Conservation (phyloP, 371 early-diverging fungal species). For the Mortierella sp. region DNA sequence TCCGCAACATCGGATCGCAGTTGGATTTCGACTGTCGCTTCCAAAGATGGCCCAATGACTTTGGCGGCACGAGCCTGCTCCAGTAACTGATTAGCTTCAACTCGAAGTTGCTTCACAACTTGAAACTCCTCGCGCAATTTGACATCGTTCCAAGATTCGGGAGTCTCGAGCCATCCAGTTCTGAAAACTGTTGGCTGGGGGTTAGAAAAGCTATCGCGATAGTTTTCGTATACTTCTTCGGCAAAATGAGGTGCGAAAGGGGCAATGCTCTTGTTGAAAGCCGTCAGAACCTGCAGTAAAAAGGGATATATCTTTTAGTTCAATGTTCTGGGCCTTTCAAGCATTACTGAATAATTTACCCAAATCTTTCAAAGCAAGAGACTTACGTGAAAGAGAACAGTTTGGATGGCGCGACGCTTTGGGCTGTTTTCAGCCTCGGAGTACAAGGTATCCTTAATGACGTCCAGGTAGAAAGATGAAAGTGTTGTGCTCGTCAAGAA, state of each 20-base stretch:
- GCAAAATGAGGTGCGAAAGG: slow-evolving; percentile 82
- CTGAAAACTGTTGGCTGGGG: slow-evolving; percentile 75
- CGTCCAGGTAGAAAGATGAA: slow-evolving; percentile 88
- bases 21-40: slow-evolving; percentile 63
- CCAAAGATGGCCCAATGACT: slow-evolving; percentile 70
- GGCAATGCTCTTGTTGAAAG: slow-evolving; percentile 73
- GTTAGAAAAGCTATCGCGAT: slow-evolving; percentile 56
- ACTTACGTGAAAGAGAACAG: slow-evolving; percentile 76
- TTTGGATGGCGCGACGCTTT: slow-evolving; percentile 74
- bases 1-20: slow-evolving; percentile 22
- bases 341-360: too few relatives aligned
- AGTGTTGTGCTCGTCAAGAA: slow-evolving; percentile 76
- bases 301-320: neutral
- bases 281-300: slow-evolving; percentile 62
- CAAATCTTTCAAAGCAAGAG: neutral
- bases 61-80: slow-evolving; percentile 78
- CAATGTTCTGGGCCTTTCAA: too few relatives aligned
- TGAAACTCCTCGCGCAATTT: slow-evolving; percentile 69
- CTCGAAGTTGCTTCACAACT: slow-evolving; percentile 67
- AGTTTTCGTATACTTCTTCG: slow-evolving; percentile 84
- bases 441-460: slow-evolving; percentile 87
- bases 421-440: slow-evolving; percentile 61
- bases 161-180: slow-evolving; percentile 68
- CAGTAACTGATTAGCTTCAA: slow-evolving; percentile 73
- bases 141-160: slow-evolving; percentile 66